Evolutionary conservation across 2,329 filamentous ascomycete genomes (phyloP).

Genomic region (Aureobasidium zeae): DNA sequence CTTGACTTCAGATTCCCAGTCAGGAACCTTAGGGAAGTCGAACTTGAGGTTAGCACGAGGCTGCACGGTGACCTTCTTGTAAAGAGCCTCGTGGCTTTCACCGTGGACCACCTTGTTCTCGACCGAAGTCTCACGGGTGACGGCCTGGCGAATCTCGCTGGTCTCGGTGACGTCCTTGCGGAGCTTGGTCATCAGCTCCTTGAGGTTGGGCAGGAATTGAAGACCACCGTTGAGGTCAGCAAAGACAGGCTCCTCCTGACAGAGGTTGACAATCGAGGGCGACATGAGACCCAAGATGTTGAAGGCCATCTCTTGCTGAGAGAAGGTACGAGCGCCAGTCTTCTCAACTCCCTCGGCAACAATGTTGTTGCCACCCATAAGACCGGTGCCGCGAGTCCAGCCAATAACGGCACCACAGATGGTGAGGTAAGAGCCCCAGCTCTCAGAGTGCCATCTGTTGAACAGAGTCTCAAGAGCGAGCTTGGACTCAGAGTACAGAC

Average conservation of each 20-base stretch:
- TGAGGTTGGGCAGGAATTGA: constrained; percentile 93
- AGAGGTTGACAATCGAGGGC: constrained; percentile 85
- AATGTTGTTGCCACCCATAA: constrained; percentile 97
- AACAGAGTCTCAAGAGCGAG: constrained; percentile 93
- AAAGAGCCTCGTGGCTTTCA: constrained; percentile 80
- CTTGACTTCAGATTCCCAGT: constrained; percentile 85
- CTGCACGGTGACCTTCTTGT: constrained; percentile 88
- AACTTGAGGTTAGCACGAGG: constrained; percentile 97
- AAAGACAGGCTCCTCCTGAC: constrained; percentile 90
- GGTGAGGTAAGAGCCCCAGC: constrained; percentile 94
- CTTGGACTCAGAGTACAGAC: constrained; percentile 97
- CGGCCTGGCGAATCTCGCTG: constrained; percentile 83
- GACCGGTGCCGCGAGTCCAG: constrained; percentile 95
- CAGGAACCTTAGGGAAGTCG: constrained; percentile 79
- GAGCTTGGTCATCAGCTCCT: constrained; percentile 85
- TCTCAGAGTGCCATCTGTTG: constrained; percentile 97
- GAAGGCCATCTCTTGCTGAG: constrained; percentile 99
- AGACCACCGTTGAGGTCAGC: constrained; percentile 95
- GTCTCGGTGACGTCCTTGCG: constrained; percentile 93
- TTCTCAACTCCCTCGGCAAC: constrained; percentile 95
- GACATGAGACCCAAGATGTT: constrained; percentile 95
- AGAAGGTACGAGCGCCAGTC: constrained; percentile 95
- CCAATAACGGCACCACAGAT: constrained; percentile 98
- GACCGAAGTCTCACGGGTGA: constrained; percentile 89
- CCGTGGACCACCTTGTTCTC: constrained; percentile 98